Conservation (phyloP, 2,329 filamentous ascomycete genomes). For the Coccinonectria pachysandricola region DNA sequence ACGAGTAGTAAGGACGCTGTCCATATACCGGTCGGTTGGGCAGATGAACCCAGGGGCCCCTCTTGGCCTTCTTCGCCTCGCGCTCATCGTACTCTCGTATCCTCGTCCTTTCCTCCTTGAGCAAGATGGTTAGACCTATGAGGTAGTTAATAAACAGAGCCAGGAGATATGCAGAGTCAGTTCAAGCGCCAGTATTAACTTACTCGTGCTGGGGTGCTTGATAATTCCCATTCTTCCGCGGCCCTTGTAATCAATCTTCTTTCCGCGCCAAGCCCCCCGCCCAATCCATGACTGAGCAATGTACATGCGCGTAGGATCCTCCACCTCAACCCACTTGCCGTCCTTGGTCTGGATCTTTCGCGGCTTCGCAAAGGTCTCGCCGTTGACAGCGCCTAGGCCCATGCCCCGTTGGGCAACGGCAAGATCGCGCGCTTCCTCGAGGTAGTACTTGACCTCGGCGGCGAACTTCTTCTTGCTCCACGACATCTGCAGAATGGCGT, state of each 20-base stretch:
- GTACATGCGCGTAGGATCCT: slow-evolving; percentile 74
- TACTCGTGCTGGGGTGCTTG: slow-evolving; percentile 64
- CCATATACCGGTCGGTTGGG: slow-evolving; percentile 76
- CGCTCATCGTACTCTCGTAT: slow-evolving; percentile 72
- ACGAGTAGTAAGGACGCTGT: slow-evolving; percentile 84
- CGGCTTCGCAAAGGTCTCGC: slow-evolving; percentile 27
- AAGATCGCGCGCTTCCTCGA: slow-evolving; percentile 71
- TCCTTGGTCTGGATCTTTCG: slow-evolving; percentile 61
- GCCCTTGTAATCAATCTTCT: slow-evolving; percentile 60
- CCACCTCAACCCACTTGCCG: slow-evolving; percentile 60
- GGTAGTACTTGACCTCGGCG: slow-evolving; percentile 64
- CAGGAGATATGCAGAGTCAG: background rate
- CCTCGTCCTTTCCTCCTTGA: slow-evolving; percentile 91
- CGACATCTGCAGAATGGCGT: slow-evolving; percentile 88
- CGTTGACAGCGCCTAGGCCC: slow-evolving; percentile 51
- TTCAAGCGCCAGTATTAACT: too few species aligned
- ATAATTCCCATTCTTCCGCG: slow-evolving; percentile 61
- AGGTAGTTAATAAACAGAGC: slow-evolving; percentile 9
- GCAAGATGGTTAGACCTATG: slow-evolving; percentile 63
- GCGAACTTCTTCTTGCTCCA: slow-evolving; percentile 93
- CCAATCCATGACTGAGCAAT: slow-evolving; percentile 91
- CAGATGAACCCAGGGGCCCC: slow-evolving; percentile 77
- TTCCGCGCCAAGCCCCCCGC: slow-evolving; percentile 52
- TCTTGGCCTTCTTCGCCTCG: slow-evolving; percentile 61
- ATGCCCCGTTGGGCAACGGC: slow-evolving; percentile 76